Evolutionary conservation across 106 monocot genomes (phyloP), one percentile per base, ranked within the genome.

Genomic region (Narthecium ossifragum): DNA sequence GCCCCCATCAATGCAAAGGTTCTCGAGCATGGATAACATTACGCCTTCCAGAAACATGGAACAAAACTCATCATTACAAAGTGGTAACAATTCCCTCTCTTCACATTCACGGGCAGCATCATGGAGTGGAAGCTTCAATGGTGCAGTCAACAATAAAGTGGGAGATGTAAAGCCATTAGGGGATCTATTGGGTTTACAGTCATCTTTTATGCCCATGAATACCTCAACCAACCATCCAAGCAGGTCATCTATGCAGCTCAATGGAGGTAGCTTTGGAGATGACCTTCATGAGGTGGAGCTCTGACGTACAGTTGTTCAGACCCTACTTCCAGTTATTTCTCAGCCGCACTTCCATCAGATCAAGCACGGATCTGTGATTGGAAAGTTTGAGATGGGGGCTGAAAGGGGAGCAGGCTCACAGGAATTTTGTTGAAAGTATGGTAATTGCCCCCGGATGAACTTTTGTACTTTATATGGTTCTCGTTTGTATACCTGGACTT

Each of bases 21-120:
- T 71, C 48, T 78, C 86, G 18, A 98, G 90, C 67, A 79, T 98
- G 90, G 84, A 87, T 56, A 75, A 78, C 43, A 98, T 86, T 20
- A 38, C 81, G 23, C 56, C 61, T 8, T 34, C 15, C 1, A 37
- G 51, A 46, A 79, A 51, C 57, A 67, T 45, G 28, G 45, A 18
- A 23, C 65, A 29, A 32, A n/a, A n/a, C n/a, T 9, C 67, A 2
- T 22, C 62, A 34, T 60, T 28, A 5, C 69, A 50, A 26, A 57
- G 50, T 31, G 46, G 53, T n/a, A 70, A 63, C 34, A 66, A 55
- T 27, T 41, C 78, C 33, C 5, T 76, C 14, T 43, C 77, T 28
- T 31, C 55, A 10, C 60, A 59, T 6, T 39, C 67, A 14, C 65
- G 88, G 51, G 84, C 84, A 26, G 69, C 83, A 31, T 88, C 88